Base-by-base conservation (phyloP, 176 grass and related monocot species). In the Musa itinerans region DNA sequence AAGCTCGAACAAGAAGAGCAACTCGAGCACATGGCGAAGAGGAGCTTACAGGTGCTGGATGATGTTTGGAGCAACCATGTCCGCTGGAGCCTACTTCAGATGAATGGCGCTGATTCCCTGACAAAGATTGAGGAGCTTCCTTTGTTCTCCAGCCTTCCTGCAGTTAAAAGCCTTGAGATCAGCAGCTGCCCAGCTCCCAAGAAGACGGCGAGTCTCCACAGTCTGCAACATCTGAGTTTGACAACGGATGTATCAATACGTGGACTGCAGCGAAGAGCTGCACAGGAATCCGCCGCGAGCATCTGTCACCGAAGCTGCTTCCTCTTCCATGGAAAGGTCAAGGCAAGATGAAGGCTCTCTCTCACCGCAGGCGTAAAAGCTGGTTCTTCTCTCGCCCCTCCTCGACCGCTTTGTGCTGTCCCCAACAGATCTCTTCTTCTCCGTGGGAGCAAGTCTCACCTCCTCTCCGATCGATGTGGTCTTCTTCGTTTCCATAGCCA, bases 151-250 rank as follows among this genome's bases (percentile, higher is more conserved):
- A 76, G 78, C 50, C 69, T 92, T 71, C 77, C 92, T 80, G 83
- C 69, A 52, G 89, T 92, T 66, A 68, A 88, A 79, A 84, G 81
- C 54, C 83, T 96, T 65, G 84, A 80, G 80, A 83, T 92, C 65
- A 89, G 84, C 53, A 63, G 84, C 72, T 92, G 82, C 52, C 87
- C 87, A 54, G 22, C 53, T 78, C 29, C 89, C 59, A 64, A 84
- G 67, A 81, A 26, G 24, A 55, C 92, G 63, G 73, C 90, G 63
- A 13, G 53, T 22, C 15, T 72, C 19, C 12, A 23, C 13, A 2
- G 17, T 53, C 70, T 72, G 8, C 17, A 23, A 53, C 20, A 72
- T 50, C 70, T 72, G 24, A 15, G 54, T 25, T 2, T 73, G 11
- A 73, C 16, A 26, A 34, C 4, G 34, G 71, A 73, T 73, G 71